These are phyloP conservation scores for Nicotiana rustica DNA, from an alignment of 305 asterid genomes.

Conservation along the genomic window DNA sequence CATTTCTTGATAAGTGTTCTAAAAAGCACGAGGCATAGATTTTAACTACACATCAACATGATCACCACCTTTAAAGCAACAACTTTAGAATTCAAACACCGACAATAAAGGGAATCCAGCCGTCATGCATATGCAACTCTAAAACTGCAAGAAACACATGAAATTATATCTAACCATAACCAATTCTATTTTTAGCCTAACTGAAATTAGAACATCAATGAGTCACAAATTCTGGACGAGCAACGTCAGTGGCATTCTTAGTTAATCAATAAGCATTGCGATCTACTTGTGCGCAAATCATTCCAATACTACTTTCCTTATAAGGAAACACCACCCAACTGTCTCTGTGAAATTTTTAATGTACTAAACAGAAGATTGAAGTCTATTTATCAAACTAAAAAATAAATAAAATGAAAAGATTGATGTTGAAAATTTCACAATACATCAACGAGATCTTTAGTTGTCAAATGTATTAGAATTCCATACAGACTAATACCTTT, in stretches of 20 bases:
- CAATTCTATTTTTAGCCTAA: slow-evolving; percentile 6
- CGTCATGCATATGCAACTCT: slow-evolving; percentile 1
- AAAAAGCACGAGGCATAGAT: neutral
- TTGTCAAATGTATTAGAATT: neutral
- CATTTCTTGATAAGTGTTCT: slow-evolving; percentile 7
- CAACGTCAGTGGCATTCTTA: neutral
- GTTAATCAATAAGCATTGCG: neutral
- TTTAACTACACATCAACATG: neutral
- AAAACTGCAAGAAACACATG: neutral
- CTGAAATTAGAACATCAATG: neutral
- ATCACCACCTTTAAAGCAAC: neutral
- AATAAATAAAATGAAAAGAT: slow-evolving; percentile 10
- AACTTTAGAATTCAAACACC: neutral
- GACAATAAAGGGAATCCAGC: neutral
- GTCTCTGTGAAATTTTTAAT: neutral
- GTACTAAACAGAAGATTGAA: neutral
- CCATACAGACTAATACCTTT: slow-evolving; percentile 29
- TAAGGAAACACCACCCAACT: neutral
- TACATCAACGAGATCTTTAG: neutral
- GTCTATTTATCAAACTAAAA: neutral
- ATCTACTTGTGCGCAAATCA: neutral
- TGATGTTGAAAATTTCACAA: neutral
- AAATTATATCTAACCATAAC: slow-evolving; percentile 13
- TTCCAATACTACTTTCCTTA: neutral
- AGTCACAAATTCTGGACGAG: neutral